A percentile compares a stretch with the other conserved stretches of the same genome.
These are phyloP conservation scores for Suillus bovinus DNA, from an alignment of 768 basidiomycete species.

Conservation along the genomic window DNA sequence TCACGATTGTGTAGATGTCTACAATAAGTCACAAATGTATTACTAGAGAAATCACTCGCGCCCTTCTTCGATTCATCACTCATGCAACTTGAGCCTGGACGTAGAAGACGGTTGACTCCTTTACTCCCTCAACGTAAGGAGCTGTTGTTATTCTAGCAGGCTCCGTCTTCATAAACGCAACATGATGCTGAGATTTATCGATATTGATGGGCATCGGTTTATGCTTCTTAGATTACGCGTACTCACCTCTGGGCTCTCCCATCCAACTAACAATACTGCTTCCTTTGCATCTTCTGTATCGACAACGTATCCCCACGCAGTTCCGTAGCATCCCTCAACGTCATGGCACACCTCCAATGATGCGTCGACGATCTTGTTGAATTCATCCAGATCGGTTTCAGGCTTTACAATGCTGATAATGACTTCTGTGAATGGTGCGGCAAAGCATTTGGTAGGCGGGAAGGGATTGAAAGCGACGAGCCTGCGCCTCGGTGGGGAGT, in stretches of 20 bases:
- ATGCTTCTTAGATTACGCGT: not conserved
- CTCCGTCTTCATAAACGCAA: not conserved
- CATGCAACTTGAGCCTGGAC: not conserved
- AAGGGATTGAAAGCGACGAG: constrained; percentile 9
- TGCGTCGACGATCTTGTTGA: constrained; percentile 2
- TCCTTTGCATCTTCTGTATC: constrained; percentile 12
- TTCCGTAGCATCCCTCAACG: not conserved
- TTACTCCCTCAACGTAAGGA: constrained; percentile 3
- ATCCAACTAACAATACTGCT: not conserved
- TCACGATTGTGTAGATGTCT: not conserved
- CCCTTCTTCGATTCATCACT: too few species aligned
- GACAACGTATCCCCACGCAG: constrained; percentile 10
- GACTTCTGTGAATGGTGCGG: constrained; percentile 7
- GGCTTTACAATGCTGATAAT: constrained; percentile 2
- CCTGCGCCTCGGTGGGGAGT: not conserved
- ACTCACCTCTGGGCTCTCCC: constrained; percentile 4
- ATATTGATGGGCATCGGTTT: not conserved
- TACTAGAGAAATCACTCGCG: constrained; percentile 10
- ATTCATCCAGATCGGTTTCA: not conserved
- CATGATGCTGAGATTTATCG: not conserved
- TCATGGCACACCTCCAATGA: constrained; percentile 1
- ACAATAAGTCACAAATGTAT: constrained; percentile 18
- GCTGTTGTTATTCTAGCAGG: not conserved
- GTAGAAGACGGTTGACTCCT: constrained; percentile 6
- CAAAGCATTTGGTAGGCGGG: constrained; percentile 6